Evolutionary conservation across 495 filamentous ascomycete species (phyloP).

Genomic region (Cetradonia linearis): DNA sequence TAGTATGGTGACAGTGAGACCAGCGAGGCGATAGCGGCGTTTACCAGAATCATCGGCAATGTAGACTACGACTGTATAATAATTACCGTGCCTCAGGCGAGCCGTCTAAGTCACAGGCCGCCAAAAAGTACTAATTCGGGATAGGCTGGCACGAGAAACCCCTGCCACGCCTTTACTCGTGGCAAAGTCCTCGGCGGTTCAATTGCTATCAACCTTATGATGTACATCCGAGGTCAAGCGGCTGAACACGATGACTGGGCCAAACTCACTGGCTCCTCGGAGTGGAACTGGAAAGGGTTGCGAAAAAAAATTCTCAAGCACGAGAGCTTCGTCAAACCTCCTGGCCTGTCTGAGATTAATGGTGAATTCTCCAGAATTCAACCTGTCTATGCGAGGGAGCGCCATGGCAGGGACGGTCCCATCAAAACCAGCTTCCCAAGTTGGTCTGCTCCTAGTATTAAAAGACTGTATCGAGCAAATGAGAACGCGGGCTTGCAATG

Average conservation of each 20-base stretch:
- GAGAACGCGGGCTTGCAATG: slow-evolving; percentile 21
- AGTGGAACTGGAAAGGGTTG: slow-evolving; percentile 37
- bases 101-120: no score
- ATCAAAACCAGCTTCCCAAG: slow-evolving; percentile 30
- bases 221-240: slow-evolving; percentile 27
- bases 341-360: neutral
- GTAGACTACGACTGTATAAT: no score
- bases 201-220: slow-evolving; percentile 40
- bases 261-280: slow-evolving; percentile 33
- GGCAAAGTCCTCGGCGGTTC: slow-evolving; percentile 47
- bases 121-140: no score
- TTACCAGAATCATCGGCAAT: no score
- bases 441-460: slow-evolving; percentile 24
- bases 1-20: no score
- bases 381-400: slow-evolving; percentile 15
- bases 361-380: neutral
- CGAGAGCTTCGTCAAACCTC: slow-evolving; percentile 13
- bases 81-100: no score
- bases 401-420: slow-evolving; percentile 28
- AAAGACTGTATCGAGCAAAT: slow-evolving; percentile 26
- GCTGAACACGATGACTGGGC: slow-evolving; percentile 40
- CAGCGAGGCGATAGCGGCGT: no score
- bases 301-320: slow-evolving; percentile 37
- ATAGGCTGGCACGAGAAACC: no score
- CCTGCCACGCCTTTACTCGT: slow-evolving; percentile 32